Base-by-base conservation (phyloP, 169 alveolate genomes). In the Plasmodium malariae region DNA sequence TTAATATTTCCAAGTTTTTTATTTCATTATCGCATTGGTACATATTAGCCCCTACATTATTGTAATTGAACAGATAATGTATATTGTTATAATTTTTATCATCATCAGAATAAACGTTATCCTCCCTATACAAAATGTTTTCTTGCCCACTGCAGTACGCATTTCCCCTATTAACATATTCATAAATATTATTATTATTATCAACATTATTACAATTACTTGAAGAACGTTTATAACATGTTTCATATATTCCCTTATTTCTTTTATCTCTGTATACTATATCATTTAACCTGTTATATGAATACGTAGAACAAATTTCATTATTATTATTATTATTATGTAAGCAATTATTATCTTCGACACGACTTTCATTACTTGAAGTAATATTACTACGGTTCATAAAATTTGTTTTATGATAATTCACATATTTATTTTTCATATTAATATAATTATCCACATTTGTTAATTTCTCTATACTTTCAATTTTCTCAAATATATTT, bases 401-500 rank as follows among this genome's bases (percentile, higher is more conserved):
- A 34, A 12, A n/a, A 26, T 59, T 48, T 21, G 19, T 19, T 62
- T 78, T 51, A 21, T 6, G 1, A 28, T 9, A 19, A 14, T 28
- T 49, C 48, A 62, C 49, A n/a, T 21, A 48, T 55, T 62, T 65
- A 21, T 78, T 62, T 45, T 63, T 78, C 30, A 78, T 43, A 63
- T 68, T 30, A 17, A 43, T 63, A 78, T 62, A 78, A 78, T 60
- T 78, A 26, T 55, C 55, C 26, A 78, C 48, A 55, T 78, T 78
- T 78, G 89, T 62, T 57, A 78, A 6, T 54, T 30, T 36, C 24
- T 78, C 89, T 21, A 78, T 78, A 43, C 51, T 78, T 45, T 14
- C n/a, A 51, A 78, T 78, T 62, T 78, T 78, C 43, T 78, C 89
- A 68, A 62, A 45, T 3, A 78, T 78, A 62, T 78, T 78, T 65